Evolutionary conservation across 1,284 basidiomycete species (phyloP).

Genomic region (Ustilago cynodontis): DNA sequence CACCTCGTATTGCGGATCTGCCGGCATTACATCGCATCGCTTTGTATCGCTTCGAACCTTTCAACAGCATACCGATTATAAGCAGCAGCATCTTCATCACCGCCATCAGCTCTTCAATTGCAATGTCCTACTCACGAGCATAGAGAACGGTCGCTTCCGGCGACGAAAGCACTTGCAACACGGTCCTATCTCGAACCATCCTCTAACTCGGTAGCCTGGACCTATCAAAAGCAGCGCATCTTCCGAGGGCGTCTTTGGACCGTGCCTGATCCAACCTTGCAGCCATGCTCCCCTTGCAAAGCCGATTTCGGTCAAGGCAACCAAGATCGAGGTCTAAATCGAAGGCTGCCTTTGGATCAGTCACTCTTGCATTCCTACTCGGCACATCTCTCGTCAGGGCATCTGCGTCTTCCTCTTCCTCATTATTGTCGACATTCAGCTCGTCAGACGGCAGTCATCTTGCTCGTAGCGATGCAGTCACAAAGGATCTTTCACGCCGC

Average conservation of each 20-base stretch:
- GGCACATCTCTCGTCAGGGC: slow-evolving; percentile 5
- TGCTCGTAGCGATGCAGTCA: not conserved
- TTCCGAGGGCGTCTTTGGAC: not conserved
- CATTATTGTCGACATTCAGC: not conserved
- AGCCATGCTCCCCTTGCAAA: not conserved
- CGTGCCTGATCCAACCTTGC: not conserved
- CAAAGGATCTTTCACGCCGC: not conserved
- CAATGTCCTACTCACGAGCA: slow-evolving; percentile 29
- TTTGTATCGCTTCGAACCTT: not conserved
- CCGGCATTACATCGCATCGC: not conserved
- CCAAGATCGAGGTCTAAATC: not conserved
- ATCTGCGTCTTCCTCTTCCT: not conserved
- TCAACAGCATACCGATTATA: not conserved
- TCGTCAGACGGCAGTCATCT: not conserved
- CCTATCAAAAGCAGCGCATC: not conserved
- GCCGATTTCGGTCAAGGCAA: slow-evolving; percentile 3
- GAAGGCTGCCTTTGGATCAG: not conserved
- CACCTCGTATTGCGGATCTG: no score
- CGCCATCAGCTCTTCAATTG: not conserved
- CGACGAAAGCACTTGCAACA: slow-evolving; percentile 3
- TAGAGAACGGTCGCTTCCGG: slow-evolving; percentile 25
- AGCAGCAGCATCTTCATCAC: not conserved
- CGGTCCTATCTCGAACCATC: not conserved
- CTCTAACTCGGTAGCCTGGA: not conserved
- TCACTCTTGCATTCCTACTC: slow-evolving; percentile 10